Evolutionary conservation across 1,284 basidiomycete genomes (phyloP).

Genomic region (Caloboletus firmus): DNA sequence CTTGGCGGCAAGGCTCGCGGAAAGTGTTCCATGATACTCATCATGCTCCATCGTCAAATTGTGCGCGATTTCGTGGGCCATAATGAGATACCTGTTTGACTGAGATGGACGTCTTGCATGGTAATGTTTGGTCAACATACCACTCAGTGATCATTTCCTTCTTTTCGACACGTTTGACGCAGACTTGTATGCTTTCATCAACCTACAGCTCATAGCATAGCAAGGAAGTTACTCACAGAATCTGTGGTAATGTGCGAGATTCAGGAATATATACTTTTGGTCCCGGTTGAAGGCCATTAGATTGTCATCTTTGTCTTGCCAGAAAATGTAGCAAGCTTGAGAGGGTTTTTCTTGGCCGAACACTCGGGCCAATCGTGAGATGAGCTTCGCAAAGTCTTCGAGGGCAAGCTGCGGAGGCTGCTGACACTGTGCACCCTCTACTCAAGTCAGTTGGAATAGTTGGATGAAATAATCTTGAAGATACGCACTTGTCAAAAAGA

Average conservation of each 20-base stretch:
- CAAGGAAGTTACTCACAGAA: constrained; percentile 3
- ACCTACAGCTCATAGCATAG: too few relatives aligned
- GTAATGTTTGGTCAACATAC: constrained; percentile 1
- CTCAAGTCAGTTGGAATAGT: not conserved
- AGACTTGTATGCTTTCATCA: constrained; percentile 1
- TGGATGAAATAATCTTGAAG: not conserved
- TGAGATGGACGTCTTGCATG: not conserved
- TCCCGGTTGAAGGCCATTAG: constrained; percentile 32
- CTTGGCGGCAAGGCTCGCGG: constrained; percentile 5
- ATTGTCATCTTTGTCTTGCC: constrained; percentile 21
- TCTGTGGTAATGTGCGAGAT: constrained; percentile 23
- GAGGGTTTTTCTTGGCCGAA: constrained; percentile 1
- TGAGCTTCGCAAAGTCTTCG: constrained; percentile 5
- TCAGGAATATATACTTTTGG: constrained; percentile 22
- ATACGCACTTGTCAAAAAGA: constrained; percentile 16
- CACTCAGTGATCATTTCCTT: constrained; percentile 12
- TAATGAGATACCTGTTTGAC: constrained; percentile 24
- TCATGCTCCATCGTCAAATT: constrained; percentile 20
- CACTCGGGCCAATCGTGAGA: constrained; percentile 4
- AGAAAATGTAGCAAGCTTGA: constrained; percentile 23
- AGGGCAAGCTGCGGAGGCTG: not conserved
- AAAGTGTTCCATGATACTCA: constrained; percentile 23
- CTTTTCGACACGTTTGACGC: not conserved
- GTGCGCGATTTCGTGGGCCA: constrained; percentile 29
- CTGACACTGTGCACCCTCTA: not conserved